Base-by-base conservation (phyloP, 495 filamentous ascomycete species). In the Hypoxylon rickii region DNA sequence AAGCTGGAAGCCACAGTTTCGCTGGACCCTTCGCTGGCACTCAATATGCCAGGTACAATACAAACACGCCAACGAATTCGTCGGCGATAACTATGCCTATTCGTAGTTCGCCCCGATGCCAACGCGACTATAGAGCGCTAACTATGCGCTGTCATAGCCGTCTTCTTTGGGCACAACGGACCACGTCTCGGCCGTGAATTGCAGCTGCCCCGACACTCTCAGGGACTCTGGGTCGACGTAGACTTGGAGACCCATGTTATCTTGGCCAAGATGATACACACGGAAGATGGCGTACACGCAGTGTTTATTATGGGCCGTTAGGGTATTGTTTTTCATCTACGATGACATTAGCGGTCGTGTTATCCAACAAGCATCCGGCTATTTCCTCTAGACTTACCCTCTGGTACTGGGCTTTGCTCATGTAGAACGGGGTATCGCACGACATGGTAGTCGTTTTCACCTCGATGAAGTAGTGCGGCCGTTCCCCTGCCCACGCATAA, bases 371-470 rank as follows among this genome's bases (percentile, higher is more conserved):
- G 34, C 7, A 46, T 18, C 36, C 37, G 37, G 36, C 0, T 15
- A 36, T 24, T 13, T 20, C 24, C 18, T 17, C 47, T n/a, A n/a
- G n/a, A n/a, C 62, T 21, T 64, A 79, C 77, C 38, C 58, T 52
- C 15, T 50, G 17, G 48, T 73, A 75, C 58, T 79, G 76, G 13
- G 41, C 44, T 5, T 70, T 67, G 61, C 71, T 76, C 68, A 77
- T 77, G 47, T 46, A 78, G 44, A 80, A 77, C 5, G 67, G 65
- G 7, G 63, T 72, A 3, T 56, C 59, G 26, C 66, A 75, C 2
- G 62, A 32, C 7, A 55, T 57, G 2, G 73, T 73, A 0, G 76
- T 79, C n/a, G 76, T 61, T 56, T 79, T 81, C 29, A 81, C 76
- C 46, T 79, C 76, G 31, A 80, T 72, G 34, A 62, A 74, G 49